Base-by-base conservation (phyloP, 331 rosid species). In the Cucumis variabilis region DNA sequence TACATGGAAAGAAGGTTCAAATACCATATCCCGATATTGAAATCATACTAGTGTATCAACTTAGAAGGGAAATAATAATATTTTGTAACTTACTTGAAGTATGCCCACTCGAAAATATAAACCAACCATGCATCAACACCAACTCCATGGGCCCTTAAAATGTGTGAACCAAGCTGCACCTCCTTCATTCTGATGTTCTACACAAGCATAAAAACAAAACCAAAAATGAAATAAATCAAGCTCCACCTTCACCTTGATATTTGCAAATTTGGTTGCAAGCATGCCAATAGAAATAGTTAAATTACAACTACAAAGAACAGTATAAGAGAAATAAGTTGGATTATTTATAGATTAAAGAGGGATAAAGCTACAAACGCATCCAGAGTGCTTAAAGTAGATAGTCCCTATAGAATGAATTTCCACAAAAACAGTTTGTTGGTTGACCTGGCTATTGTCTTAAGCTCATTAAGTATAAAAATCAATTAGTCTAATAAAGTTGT, bases 91-190 rank as follows among this genome's bases (percentile, higher is more conserved):
- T 88, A 94, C 99, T 75, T 87, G 99, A 90, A 87, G 99, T 94
- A 91, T 95, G 99, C 65, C 99, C 99, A 46, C 99, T 96, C 9
- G 98, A 98, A 90, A 96, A 94, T 87, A 96, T 96, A 83, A 92
- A 66, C 99, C 99, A 96, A 90, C 95, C 98, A 80, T 95, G 96
- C 94, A 66, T 88, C 95, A 79, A 96, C 88, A 70, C 87, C 27
- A 71, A 90, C 84, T 84, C 99, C 98, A 88, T 96, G 98, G 88
- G 99, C 95, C 80, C 87, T 92, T 88, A 96, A 51, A 70, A 98
- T 96, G 83, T 93, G 98, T 3, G 96, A 93, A 85, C 92, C 92
- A 85, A 91, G 92, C 90, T 93, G 98, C 86, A 88, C 90, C 90
- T 94, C 99, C 85, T 84, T 91, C 91, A 90, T 92, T 85, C 90